Evolutionary conservation across 2,329 filamentous ascomycete species (phyloP).

Genomic region (Tetracladium maxilliforme): DNA sequence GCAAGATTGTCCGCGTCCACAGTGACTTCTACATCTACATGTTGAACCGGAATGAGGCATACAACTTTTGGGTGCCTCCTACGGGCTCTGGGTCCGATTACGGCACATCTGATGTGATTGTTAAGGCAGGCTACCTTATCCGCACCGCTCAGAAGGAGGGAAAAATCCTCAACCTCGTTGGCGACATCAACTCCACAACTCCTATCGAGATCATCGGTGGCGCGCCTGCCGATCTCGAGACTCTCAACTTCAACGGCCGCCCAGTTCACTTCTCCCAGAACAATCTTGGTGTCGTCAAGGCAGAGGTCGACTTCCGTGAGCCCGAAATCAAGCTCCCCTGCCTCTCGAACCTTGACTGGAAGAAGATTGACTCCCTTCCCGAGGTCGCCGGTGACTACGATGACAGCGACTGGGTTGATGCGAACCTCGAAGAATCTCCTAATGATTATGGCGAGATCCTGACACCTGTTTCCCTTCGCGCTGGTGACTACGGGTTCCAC

Average conservation of each 20-base stretch:
- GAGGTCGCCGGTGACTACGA: slow-evolving; percentile 60
- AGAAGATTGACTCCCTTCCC: slow-evolving; percentile 52
- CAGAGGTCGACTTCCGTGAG: slow-evolving; percentile 27
- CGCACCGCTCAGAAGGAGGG: slow-evolving; percentile 39
- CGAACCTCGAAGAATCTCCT: too few species aligned
- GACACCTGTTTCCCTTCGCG: slow-evolving; percentile 51
- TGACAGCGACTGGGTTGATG: slow-evolving; percentile 56
- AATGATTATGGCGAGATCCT: too few species aligned
- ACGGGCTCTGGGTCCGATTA: slow-evolving; percentile 17
- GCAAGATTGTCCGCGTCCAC: slow-evolving; percentile 34
- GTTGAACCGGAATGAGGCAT: slow-evolving; percentile 47
- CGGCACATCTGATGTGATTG: slow-evolving; percentile 28
- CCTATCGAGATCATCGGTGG: slow-evolving; percentile 51
- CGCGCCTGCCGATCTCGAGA: slow-evolving; percentile 35
- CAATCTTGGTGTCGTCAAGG: slow-evolving; percentile 28
- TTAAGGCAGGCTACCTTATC: slow-evolving; percentile 47
- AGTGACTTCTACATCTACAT: too few species aligned
- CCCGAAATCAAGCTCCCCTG: slow-evolving; percentile 37
- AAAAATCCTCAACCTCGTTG: slow-evolving; percentile 40
- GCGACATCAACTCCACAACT: slow-evolving; percentile 56
- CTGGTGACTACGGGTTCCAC: slow-evolving; percentile 59
- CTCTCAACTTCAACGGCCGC: slow-evolving; percentile 32
- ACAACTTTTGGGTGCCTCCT: slow-evolving; percentile 49
- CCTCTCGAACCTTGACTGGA: slow-evolving; percentile 45
- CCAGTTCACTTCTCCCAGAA: slow-evolving; percentile 15